phyloP scores from a whole-genome alignment of 208 protist genomes.

The Wallacemonas sp. region DNA sequence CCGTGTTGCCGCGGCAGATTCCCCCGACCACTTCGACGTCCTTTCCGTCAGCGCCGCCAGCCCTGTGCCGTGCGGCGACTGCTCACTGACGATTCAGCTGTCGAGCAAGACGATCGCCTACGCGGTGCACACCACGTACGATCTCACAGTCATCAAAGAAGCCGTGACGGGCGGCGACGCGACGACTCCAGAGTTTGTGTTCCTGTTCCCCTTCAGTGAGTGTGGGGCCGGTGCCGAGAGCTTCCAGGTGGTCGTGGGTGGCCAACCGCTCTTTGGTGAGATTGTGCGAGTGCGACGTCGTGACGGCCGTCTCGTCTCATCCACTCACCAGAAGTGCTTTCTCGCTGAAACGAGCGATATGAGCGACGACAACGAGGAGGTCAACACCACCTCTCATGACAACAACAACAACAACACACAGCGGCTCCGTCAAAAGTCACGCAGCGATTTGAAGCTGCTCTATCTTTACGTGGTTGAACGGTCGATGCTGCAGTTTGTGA shows the following conservation, averaged over 20 bases:
- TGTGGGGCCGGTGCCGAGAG: slow-evolving; percentile 40
- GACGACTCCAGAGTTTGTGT: slow-evolving; percentile 24
- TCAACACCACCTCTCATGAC: too few species aligned
- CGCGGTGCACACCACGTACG: slow-evolving; percentile 41
- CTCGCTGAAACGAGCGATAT: slow-evolving; percentile 36
- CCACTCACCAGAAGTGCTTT: slow-evolving; percentile 18
- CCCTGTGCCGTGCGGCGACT: slow-evolving; percentile 30
- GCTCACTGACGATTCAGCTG: slow-evolving; percentile 28
- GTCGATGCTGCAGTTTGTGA: slow-evolving; percentile 10
- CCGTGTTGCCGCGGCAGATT: neutral
- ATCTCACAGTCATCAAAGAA: slow-evolving; percentile 1
- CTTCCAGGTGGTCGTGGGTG: slow-evolving; percentile 37
- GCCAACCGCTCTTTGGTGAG: slow-evolving; percentile 40
- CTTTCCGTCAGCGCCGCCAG: slow-evolving; percentile 27
- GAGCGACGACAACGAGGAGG: slow-evolving; percentile 16
- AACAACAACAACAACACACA: slow-evolving; percentile 8
- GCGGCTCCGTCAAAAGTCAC: neutral
- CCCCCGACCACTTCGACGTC: slow-evolving; percentile 27
- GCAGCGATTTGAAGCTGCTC: slow-evolving; percentile 22
- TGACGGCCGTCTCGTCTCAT: slow-evolving; percentile 25
- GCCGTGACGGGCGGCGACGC: neutral
- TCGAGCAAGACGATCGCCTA: slow-evolving; percentile 52
- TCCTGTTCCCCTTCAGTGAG: slow-evolving; percentile 76
- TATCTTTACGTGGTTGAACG: slow-evolving; percentile 44
- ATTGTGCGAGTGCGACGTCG: slow-evolving; percentile 24